Evolutionary conservation across 257 asterid genomes (phyloP), one percentile per base, ranked within the genome.

Genomic region (Penstemon barbatus): DNA sequence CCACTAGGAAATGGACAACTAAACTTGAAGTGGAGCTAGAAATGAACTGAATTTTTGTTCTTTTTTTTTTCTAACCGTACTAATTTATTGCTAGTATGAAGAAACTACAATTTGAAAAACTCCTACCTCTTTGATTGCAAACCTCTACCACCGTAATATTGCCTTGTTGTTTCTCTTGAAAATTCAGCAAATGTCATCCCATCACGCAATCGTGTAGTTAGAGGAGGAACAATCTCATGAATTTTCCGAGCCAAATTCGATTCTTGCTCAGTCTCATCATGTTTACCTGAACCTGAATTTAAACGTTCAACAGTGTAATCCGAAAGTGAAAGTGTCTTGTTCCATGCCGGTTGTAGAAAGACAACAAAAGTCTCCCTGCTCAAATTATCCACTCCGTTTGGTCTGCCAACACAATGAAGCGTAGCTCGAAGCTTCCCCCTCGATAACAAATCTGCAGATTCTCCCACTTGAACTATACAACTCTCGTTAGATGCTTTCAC

Each of bases 121-220:
- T 68, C 72, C 80, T 83, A 87, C 78, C 81, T 80, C 74, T 82
- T 89, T 48, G 97, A 75, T 74, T 92, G 98, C 74, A 92, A 80
- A 25, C 97, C 96, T 3, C 74, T 71, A 46, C 90, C 85, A 44
- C 98, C 90, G 74, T 89, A 92, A 72, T 92, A 92, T 56, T 82
- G 91, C 75, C 85, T 89, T 3, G 96, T 87, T 51, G 98, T 92
- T 77, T 83, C 90, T 53, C 80, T 83, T 2, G 98, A 83, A 80
- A 89, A 92, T 15, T 92, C 97, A 38, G 91, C 98, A 80, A 87
- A 92, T 0, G 90, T 87, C 95, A 92, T 92, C 63, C 98, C 96
- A 67, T 86, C 83, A 68, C 80, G 71, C 79, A 92, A 58, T 71
- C 98, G 72, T 45, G 83, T 77, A 41, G 72, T 65, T 61, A 92